Base-by-base conservation (phyloP, 768 basidiomycete species). In the Tricholoma bakamatsutake region DNA sequence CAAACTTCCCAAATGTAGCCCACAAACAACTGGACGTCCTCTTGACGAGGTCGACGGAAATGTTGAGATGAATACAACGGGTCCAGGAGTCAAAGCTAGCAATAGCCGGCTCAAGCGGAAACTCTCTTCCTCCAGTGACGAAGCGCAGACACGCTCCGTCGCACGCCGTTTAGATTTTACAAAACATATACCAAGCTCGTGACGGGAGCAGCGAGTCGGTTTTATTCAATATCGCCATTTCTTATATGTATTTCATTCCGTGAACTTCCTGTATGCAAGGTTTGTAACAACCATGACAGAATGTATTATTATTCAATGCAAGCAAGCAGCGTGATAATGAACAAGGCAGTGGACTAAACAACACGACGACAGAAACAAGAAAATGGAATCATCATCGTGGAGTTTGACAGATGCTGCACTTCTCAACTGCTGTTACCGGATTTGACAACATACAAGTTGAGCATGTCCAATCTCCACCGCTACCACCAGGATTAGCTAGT, bases 11-110 rank as follows among this genome's bases (percentile, higher is more conserved):
- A 92, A 95, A 81, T 80, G 78, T 54, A 69, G 73, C 31, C 71
- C 71, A 5, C 74, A 76, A 55, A 63, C 73, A 21, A 63, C 72
- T 5, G 68, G 72, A 17, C 76, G 84, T 28, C 83, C 89, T 4
- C 78, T 87, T 3, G 90, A 90, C 63, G 90, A 93, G 62, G 76
- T 89, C 10, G 87, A 93, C 54, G 87, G 83, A 50, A 90, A 89
- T 55, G 81, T 84, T 17, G 81, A 85, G 11, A 71, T 76, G 48
- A 71, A 73, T 27, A 65, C 73, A 0, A 66, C 78, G 1, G 83
- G 80, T 1, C 78, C 80, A 4, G 80, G 73, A 9, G 78, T 76
- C 31, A 85, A 79, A 62, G 81, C 79, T 60, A 62, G 76, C 69
- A 66, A 76, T 72, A 83, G 80, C 59, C 79, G 76, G 54, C 72